Conservation (phyloP, 108 stramenopile genomes). For the Cyclostephanos invisitatus region DNA sequence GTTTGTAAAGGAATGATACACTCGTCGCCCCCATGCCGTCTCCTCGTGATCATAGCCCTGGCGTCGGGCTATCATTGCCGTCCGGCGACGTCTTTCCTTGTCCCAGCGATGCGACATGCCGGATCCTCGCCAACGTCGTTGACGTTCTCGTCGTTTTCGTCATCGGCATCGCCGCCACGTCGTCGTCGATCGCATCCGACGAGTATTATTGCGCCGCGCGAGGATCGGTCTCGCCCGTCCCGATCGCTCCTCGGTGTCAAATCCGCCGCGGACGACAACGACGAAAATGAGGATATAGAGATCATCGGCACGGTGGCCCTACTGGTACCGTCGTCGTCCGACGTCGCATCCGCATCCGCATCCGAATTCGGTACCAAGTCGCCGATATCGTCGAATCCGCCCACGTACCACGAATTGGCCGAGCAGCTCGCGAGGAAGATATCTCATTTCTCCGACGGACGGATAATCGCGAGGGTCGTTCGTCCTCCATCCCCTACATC, state of each 20-base stretch:
- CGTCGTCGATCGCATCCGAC: too few species aligned
- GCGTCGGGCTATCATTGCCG: too few species aligned
- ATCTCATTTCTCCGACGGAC: slow-evolving; percentile 63
- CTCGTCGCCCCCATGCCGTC: too few species aligned
- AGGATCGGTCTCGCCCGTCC: too few species aligned
- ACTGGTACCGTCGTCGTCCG: slow-evolving; percentile 34
- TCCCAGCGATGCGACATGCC: too few species aligned
- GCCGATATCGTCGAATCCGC: slow-evolving; percentile 47
- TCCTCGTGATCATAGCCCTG: too few species aligned
- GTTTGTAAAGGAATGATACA: too few species aligned
- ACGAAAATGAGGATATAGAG: neutral
- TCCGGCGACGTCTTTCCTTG: too few species aligned
- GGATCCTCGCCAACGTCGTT: too few species aligned
- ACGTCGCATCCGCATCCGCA: neutral
- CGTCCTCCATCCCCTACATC: slow-evolving; percentile 9
- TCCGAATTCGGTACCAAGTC: slow-evolving; percentile 66
- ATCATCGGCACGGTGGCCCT: slow-evolving; percentile 46
- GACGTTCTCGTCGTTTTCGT: too few species aligned
- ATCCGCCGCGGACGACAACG: neutral
- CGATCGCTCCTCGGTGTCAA: neutral
- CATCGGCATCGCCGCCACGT: too few species aligned
- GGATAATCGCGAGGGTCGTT: slow-evolving; percentile 45
- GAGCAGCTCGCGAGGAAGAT: slow-evolving; percentile 61
- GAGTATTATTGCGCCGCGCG: too few species aligned
- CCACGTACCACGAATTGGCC: slow-evolving; percentile 52